phyloP scores from a whole-genome alignment of 2,329 filamentous ascomycete species.

The Pseudogymnoascus sp. region DNA sequence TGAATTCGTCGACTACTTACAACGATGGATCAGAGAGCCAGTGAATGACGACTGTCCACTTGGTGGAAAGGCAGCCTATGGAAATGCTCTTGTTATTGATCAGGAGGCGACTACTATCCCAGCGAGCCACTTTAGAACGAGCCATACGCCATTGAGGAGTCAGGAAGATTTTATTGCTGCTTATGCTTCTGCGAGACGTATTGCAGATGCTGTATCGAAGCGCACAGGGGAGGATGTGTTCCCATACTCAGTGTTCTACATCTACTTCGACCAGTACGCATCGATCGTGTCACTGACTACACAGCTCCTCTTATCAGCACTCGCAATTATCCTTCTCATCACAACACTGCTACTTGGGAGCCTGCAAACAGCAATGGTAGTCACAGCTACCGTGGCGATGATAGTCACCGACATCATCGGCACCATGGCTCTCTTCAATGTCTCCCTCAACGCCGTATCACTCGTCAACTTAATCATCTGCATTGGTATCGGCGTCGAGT shows the following conservation, averaged over 20 bases:
- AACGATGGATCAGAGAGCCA: conserved; percentile 73
- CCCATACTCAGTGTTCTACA: conserved; percentile 95
- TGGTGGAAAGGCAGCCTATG: conserved; percentile 81
- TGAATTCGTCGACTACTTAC: conserved; percentile 82
- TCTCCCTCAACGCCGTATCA: conserved; percentile 89
- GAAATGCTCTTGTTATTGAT: conserved; percentile 74
- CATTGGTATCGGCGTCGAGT: conserved; percentile 92
- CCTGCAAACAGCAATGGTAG: conserved; percentile 68
- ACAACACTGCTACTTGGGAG: conserved; percentile 78
- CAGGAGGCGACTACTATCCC: conserved; percentile 57
- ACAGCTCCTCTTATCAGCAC: conserved; percentile 70
- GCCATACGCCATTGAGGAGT: conserved; percentile 76
- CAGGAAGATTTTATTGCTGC: conserved; percentile 91
- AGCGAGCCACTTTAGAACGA: conserved; percentile 86
- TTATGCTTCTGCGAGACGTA: conserved; percentile 81
- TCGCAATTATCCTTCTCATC: conserved; percentile 78
- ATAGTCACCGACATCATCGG: conserved; percentile 90
- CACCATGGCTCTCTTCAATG: conserved; percentile 80
- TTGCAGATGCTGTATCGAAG: conserved; percentile 65
- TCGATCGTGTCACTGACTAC: conserved; percentile 74
- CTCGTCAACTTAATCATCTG: conserved; percentile 96
- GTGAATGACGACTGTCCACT: conserved; percentile 80
- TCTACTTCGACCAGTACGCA: conserved; percentile 97
- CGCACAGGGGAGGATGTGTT: conserved; percentile 76
- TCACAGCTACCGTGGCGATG: conserved; percentile 86